Percentiles rank a stretch among this genome's conserved stretches.
Conservation (phyloP, 164 flowering plant genomes). For the Liquidambar formosana region DNA sequence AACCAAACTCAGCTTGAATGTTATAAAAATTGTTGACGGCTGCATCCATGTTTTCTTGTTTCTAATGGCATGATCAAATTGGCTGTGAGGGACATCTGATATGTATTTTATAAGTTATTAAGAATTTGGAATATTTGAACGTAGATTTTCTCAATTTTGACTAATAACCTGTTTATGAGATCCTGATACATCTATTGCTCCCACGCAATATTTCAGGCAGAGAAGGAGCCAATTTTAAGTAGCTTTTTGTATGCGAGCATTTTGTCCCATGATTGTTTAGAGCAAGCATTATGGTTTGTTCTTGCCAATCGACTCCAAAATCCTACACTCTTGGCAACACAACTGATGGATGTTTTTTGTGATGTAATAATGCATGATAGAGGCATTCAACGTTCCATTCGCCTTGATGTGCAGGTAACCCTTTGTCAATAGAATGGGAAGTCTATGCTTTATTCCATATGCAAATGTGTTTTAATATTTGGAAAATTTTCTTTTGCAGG, state of each 20-base stretch:
- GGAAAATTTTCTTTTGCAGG: constrained; percentile 40
- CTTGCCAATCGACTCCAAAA: constrained; percentile 82
- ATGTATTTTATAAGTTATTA: background rate
- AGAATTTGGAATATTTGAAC: background rate
- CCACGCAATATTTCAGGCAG: constrained; percentile 55
- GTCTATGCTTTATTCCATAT: background rate
- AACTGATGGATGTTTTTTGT: constrained; percentile 68
- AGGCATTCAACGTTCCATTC: constrained; percentile 67
- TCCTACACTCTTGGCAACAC: constrained; percentile 72
- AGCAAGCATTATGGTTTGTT: constrained; percentile 74
- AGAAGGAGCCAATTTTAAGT: constrained; percentile 84
- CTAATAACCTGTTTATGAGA: too few species aligned
- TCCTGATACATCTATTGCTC: background rate
- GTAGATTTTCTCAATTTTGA: too few species aligned
- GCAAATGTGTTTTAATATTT: constrained; percentile 4
- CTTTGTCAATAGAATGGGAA: background rate
- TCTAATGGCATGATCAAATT: background rate
- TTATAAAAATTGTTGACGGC: background rate
- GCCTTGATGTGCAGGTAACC: constrained; percentile 75
- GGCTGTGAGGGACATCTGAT: background rate
- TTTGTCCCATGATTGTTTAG: constrained; percentile 74
- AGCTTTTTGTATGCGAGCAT: constrained; percentile 86
- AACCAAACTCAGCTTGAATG: too few species aligned
- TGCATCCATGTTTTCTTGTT: background rate
- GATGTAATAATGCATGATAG: constrained; percentile 64